Percentiles rank a stretch among this genome's conserved stretches.
phyloP scores from a whole-genome alignment of 768 basidiomycete species.

The Rubroboletus satanas region DNA sequence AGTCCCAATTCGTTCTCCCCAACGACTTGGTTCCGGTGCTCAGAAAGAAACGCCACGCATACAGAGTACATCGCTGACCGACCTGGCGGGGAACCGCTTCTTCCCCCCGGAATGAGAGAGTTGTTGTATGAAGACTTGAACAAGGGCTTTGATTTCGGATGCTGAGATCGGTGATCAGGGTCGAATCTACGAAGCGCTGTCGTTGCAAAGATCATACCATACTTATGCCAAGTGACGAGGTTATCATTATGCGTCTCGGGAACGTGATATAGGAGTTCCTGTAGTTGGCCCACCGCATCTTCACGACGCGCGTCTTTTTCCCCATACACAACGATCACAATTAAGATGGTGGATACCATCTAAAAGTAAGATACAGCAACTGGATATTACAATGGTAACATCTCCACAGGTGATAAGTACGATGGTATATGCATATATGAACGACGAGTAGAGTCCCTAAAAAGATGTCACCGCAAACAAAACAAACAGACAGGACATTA shows the following conservation, averaged over 20 bases:
- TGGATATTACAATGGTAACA: conserved; percentile 19
- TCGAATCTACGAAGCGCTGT: too few species aligned
- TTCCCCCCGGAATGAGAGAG: conserved; percentile 89
- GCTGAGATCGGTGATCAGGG: background rate
- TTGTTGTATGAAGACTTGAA: conserved; percentile 84
- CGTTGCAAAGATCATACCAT: background rate
- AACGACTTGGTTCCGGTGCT: background rate
- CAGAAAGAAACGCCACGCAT: background rate
- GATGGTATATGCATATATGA: conserved; percentile 20
- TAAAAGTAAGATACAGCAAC: conserved; percentile 19
- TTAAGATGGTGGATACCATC: conserved; percentile 1
- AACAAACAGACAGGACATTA: background rate
- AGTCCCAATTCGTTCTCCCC: conserved; percentile 27
- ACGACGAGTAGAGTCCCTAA: conserved; percentile 8
- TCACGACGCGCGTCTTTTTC: background rate
- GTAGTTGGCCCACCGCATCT: background rate
- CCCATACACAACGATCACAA: background rate
- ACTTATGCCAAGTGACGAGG: too few species aligned
- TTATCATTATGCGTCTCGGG: background rate
- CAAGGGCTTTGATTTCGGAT: conserved; percentile 64
- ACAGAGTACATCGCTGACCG: conserved; percentile 49
- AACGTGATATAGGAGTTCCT: background rate
- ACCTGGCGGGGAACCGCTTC: conserved; percentile 53
- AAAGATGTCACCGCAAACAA: background rate
- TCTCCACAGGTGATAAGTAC: conserved; percentile 2